Evolutionary conservation across 2,329 filamentous ascomycete genomes (phyloP).

Genomic region (Chalara sp.): DNA sequence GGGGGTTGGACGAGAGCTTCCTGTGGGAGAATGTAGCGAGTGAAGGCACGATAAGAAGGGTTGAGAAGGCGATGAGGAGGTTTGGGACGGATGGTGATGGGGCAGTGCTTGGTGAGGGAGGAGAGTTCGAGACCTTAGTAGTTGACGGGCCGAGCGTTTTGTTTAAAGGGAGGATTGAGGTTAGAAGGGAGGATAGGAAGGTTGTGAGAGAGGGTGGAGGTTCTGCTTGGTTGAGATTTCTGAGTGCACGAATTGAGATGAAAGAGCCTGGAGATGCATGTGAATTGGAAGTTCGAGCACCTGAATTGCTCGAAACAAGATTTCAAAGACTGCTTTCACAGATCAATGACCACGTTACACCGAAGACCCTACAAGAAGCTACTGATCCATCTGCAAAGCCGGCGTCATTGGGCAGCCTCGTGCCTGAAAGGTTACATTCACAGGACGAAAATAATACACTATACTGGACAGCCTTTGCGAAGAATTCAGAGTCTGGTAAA

Average conservation of each 20-base stretch:
- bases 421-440: neutral
- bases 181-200: conserved; percentile 46
- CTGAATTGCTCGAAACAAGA: conserved; percentile 57
- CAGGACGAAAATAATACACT: too few relatives aligned
- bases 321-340: conserved; percentile 33
- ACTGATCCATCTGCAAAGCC: neutral
- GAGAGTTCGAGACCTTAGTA: conserved; percentile 92
- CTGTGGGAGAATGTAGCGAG: conserved; percentile 76
- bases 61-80: conserved; percentile 49
- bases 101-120: conserved; percentile 81
- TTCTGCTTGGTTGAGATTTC: conserved; percentile 63
- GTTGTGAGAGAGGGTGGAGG: conserved; percentile 67
- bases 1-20: conserved; percentile 73
- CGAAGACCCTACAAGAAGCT: too few relatives aligned
- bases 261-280: conserved; percentile 33
- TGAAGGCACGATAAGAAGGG: conserved; percentile 36
- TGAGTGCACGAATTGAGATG: conserved; percentile 40
- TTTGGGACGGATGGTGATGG: conserved; percentile 63
- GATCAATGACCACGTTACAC: too few relatives aligned
- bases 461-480: conserved; percentile 13
- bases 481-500: too few relatives aligned
- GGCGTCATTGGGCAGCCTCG: neutral
- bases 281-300: conserved; percentile 41
- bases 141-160: conserved; percentile 68
- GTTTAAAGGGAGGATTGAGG: conserved; percentile 64